Percentiles rank a stretch among this genome's conserved stretches.
These are phyloP conservation scores for Rhizophora mangle DNA, from an alignment of 345 rosid genomes.

Conservation along the genomic window DNA sequence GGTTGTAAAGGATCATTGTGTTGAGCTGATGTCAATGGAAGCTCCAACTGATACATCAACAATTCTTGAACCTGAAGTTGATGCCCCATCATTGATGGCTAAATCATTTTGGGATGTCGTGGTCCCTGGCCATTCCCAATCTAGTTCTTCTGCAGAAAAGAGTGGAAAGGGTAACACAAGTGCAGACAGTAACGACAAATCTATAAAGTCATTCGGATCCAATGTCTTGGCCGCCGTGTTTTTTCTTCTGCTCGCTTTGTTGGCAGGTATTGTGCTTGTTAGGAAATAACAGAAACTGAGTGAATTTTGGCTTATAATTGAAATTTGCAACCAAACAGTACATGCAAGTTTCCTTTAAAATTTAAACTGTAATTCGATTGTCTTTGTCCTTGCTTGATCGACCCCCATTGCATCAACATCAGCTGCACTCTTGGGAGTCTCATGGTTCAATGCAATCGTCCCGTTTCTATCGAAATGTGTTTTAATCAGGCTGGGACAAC, in stretches of 20 bases:
- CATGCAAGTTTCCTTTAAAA: too few relatives aligned
- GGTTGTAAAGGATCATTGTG: conserved; percentile 81
- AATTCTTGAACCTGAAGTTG: conserved; percentile 59
- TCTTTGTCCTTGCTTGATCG: too few relatives aligned
- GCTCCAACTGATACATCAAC: conserved; percentile 41
- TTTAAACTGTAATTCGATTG: too few relatives aligned
- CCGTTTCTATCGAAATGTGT: too few relatives aligned
- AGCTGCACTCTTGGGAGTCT: too few relatives aligned
- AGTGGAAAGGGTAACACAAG: conserved; percentile 18
- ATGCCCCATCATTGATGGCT: conserved; percentile 35
- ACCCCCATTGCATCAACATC: too few relatives aligned
- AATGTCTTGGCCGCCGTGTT: conserved; percentile 42
- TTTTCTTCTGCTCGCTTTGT: conserved; percentile 48
- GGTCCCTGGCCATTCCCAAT: conserved; percentile 24
- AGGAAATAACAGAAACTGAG: conserved; percentile 19
- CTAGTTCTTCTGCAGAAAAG: conserved; percentile 26
- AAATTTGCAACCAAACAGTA: neutral
- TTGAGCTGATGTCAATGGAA: conserved; percentile 78
- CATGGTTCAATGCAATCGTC: too few relatives aligned
- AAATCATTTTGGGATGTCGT: conserved; percentile 69
- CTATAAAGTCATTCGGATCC: conserved; percentile 17
- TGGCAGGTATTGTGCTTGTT: conserved; percentile 45
- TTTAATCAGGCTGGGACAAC: too few relatives aligned
- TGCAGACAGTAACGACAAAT: conserved; percentile 16
- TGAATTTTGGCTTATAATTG: neutral